Evolutionary conservation across 2,329 filamentous ascomycete genomes (phyloP).

Genomic region (Botrytis tulipae): DNA sequence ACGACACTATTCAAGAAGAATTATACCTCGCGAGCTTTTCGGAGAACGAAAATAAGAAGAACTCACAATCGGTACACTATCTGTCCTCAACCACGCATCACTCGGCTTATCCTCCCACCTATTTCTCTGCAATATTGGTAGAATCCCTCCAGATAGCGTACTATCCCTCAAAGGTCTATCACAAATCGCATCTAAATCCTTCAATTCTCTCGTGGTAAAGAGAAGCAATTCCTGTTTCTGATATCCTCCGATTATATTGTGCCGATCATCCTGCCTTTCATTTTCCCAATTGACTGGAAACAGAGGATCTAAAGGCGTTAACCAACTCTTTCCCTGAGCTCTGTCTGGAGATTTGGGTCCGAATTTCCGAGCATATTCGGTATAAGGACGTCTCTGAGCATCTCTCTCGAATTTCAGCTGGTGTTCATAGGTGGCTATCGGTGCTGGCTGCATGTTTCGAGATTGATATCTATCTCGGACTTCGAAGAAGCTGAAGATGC

Average conservation of each 20-base stretch:
- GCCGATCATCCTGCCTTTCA: not conserved
- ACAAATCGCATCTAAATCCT: slow-evolving; percentile 6
- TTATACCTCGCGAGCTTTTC: no score
- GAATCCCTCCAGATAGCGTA: not conserved
- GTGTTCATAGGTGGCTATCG: not conserved
- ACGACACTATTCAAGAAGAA: not conserved
- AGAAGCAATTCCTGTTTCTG: not conserved
- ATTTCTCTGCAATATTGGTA: not conserved
- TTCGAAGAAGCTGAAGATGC: not conserved
- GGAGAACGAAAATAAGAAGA: not conserved
- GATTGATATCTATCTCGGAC: not conserved
- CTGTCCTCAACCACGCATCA: not conserved
- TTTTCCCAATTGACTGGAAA: not conserved
- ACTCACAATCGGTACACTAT: slow-evolving; percentile 10
- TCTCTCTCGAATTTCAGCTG: not conserved
- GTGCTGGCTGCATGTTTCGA: not conserved
- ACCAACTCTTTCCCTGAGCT: not conserved
- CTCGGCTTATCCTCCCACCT: slow-evolving; percentile 8
- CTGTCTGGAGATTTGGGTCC: not conserved
- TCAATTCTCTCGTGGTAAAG: slow-evolving; percentile 7
- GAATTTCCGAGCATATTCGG: not conserved
- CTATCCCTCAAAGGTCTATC: not conserved
- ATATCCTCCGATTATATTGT: not conserved
- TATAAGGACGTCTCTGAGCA: not conserved
- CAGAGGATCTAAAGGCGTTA: slow-evolving; percentile 1